Evolutionary conservation across 192 early-diverging fungal genomes (phyloP), one percentile per base, ranked within the genome.

Genomic region (Entomortierella parvispora): DNA sequence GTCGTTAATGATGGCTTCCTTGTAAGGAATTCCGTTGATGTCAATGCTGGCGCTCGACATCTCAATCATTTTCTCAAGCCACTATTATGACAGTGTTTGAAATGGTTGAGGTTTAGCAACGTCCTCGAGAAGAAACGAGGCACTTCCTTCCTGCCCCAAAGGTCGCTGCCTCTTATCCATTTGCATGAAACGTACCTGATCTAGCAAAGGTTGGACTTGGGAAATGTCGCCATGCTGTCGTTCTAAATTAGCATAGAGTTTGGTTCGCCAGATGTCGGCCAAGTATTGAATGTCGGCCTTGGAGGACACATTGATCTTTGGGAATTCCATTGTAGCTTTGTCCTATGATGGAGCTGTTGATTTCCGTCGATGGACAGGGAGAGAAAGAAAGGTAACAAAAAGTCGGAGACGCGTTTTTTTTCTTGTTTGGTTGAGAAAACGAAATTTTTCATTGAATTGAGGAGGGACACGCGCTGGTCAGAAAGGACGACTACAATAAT

Each of bases 1-100:
- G 32, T 79, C 81, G 22, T 66, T 57, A 2, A 52, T 32, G 20
- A 83, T 51, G 1, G 81, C 81, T 44, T 68, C 66, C 10, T 83
- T 65, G 34, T 79, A 83, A 23, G 71, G 57, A 28, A 77, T 68
- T 34, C 81, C 81, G 23, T 78, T 84, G 28, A 78, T 66, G 29
- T 69, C 68, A 31, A 81, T 77, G 20, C 61, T 74, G 34, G 63
- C 25, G 43, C 74, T 69, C 29, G 79, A 69, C 54, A 81, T 62
- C 7, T 47, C 46, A 11, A 84, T 68, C 42, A 72, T 68, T 18
- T 63, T 63, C 28, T 69, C 58, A 14, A 84, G 34, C 83, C 83
- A 84, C 83, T 84, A 69, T 40, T 40, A 29, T 44, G 25, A n/a
- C n/a, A n/a, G n/a, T n/a, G n/a, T n/a, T 26, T 32, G 26, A 64